Percentiles rank a stretch among this genome's conserved stretches.
These are phyloP conservation scores for Aegilops sharonensis DNA, from an alignment of 176 grass and related monocot genomes.

Conservation along the genomic window DNA sequence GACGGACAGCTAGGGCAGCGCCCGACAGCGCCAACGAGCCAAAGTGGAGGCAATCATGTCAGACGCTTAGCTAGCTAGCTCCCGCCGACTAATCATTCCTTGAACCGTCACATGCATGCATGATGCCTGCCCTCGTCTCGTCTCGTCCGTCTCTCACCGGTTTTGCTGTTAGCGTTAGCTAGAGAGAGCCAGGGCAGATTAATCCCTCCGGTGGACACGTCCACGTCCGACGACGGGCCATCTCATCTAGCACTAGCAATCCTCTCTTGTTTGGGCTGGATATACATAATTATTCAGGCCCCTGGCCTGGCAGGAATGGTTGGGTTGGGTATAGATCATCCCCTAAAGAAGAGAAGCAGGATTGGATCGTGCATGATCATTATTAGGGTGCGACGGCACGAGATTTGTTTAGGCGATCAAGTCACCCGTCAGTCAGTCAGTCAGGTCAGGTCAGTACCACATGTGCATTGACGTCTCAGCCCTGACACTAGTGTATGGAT, in stretches of 20 bases:
- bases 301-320: neutral
- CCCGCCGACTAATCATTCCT: neutral
- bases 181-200: neutral
- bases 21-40: slow-evolving; percentile 16
- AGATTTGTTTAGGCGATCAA: neutral
- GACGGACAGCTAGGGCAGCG: neutral
- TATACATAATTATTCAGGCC: neutral
- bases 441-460: neutral
- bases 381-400: neutral
- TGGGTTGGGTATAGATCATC: neutral
- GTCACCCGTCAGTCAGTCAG: neutral
- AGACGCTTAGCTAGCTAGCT: neutral
- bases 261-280: slow-evolving; percentile 1
- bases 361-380: neutral
- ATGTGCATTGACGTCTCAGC: neutral
- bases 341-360: neutral
- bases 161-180: neutral
- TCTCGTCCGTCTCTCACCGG: neutral
- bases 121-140: neutral
- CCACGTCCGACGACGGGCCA: neutral
- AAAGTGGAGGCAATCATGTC: slow-evolving; percentile 25
- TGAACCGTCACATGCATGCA: neutral
- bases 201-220: slow-evolving; percentile 2
- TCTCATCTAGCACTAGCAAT: neutral
- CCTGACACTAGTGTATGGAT: neutral